phyloP scores from a whole-genome alignment of 768 basidiomycete species.

The Tylopilus sp. region DNA sequence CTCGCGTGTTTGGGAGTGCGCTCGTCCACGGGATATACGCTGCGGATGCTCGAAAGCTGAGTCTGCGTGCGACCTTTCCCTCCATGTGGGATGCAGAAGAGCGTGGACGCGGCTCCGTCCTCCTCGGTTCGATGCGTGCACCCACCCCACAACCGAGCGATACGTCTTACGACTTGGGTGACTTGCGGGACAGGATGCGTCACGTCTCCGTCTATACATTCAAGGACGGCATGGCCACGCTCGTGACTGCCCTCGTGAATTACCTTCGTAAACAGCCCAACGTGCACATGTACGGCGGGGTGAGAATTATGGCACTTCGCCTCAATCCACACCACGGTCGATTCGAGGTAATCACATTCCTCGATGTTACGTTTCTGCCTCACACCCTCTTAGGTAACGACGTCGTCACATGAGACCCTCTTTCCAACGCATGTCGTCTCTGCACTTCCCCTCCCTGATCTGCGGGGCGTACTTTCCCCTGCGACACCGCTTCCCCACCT shows the following conservation, averaged over 20 bases:
- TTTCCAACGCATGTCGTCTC: conserved; percentile 71
- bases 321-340: conserved; percentile 30
- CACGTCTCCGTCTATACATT: conserved; percentile 80
- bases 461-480: conserved; percentile 44
- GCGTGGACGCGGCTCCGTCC: conserved; percentile 63
- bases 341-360: conserved; percentile 42
- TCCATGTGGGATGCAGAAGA: conserved; percentile 68
- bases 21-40: conserved; percentile 94
- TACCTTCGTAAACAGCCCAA: conserved; percentile 47
- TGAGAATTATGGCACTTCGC: conserved; percentile 37
- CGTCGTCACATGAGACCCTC: conserved; percentile 32
- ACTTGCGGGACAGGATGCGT: conserved; percentile 45
- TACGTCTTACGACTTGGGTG: conserved; percentile 47
- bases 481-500: conserved; percentile 56
- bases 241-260: conserved; percentile 55
- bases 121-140: conserved; percentile 51
- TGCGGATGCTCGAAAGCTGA: conserved; percentile 71
- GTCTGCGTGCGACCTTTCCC: conserved; percentile 76
- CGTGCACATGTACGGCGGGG: conserved; percentile 52
- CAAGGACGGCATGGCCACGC: conserved; percentile 64
- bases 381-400: conserved; percentile 29
- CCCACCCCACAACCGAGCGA: conserved; percentile 6
- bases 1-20: conserved; percentile 72
- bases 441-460: conserved; percentile 60
- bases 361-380: conserved; percentile 2